phyloP scores from a whole-genome alignment of 148 eudicot species.

The Chenopodium berlandieri region DNA sequence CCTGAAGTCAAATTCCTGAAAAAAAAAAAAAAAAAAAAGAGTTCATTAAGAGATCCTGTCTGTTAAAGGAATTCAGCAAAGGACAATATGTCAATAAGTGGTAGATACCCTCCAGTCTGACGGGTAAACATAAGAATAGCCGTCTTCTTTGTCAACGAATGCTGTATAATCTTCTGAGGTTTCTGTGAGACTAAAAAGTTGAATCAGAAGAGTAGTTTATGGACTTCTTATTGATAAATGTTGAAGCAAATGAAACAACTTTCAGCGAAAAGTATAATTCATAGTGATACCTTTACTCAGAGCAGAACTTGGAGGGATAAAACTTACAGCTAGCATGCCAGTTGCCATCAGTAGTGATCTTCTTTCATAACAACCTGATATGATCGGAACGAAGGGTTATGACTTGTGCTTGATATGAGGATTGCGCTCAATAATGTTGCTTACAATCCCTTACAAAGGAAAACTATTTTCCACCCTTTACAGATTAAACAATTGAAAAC shows the following conservation, averaged over 20 bases:
- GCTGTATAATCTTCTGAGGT: slow-evolving; percentile 48
- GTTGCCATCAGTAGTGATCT: slow-evolving; percentile 49
- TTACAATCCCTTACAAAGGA: no score
- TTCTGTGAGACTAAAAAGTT: slow-evolving; percentile 37
- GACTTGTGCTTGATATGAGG: neutral
- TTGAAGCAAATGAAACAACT: neutral
- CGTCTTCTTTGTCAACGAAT: slow-evolving; percentile 74
- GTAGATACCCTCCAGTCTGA: slow-evolving; percentile 89
- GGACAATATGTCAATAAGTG: neutral
- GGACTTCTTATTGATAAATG: neutral
- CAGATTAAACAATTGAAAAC: no score
- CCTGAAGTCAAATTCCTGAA: slow-evolving; percentile 70
- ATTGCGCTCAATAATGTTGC: neutral
- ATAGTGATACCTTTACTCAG: slow-evolving; percentile 55
- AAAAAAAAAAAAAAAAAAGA: slow-evolving; percentile 11
- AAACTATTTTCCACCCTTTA: no score
- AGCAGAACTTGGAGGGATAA: slow-evolving; percentile 40
- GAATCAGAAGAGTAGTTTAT: neutral
- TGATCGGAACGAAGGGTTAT: slow-evolving; percentile 4
- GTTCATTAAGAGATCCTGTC: neutral
- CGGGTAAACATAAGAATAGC: slow-evolving; percentile 85
- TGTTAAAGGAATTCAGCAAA: neutral
- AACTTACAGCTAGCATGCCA: slow-evolving; percentile 54
- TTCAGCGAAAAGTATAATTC: neutral
- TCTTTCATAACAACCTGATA: slow-evolving; percentile 51